phyloP scores from a whole-genome alignment of 2,329 filamentous ascomycete genomes.

The Stagonosporopsis tanaceti region DNA sequence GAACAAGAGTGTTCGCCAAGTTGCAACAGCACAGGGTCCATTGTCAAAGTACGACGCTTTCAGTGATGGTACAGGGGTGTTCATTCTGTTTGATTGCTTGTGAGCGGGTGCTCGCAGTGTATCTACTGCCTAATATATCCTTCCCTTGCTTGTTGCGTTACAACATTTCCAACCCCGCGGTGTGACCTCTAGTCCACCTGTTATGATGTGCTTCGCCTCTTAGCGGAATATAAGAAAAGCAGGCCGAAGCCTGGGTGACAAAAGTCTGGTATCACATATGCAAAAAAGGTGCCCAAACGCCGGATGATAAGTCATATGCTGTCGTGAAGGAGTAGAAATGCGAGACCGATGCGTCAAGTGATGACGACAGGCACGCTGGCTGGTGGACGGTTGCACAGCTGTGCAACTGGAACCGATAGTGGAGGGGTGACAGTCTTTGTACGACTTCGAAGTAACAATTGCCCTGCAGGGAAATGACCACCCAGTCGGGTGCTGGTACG shows the following conservation, averaged over 20 bases:
- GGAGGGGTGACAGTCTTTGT: conserved; percentile 16
- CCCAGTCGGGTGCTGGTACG: conserved; percentile 11
- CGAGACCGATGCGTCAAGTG: conserved; percentile 27
- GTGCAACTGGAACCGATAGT: conserved; percentile 9
- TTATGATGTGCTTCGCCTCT: conserved; percentile 9
- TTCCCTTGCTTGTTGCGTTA: conserved; percentile 18
- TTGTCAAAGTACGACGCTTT: background rate
- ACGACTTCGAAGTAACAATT: conserved; percentile 3
- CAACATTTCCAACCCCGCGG: conserved; percentile 14
- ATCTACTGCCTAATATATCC: conserved; percentile 14
- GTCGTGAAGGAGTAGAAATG: conserved; percentile 42
- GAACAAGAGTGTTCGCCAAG: background rate
- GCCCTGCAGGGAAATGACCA: conserved; percentile 15
- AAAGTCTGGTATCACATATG: conserved; percentile 50
- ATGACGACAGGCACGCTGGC: conserved; percentile 21
- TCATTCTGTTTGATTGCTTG: conserved; percentile 17
- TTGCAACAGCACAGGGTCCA: background rate
- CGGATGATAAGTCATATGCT: conserved; percentile 37
- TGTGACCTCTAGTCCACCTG: conserved; percentile 22
- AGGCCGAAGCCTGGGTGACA: conserved; percentile 44
- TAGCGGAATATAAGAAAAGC: conserved; percentile 23
- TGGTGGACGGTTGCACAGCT: conserved; percentile 12
- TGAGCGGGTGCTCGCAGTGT: conserved; percentile 13
- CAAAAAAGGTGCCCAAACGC: conserved; percentile 37
- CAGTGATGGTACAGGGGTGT: conserved; percentile 6